These are phyloP conservation scores for Xylariaceae sp. DNA, from an alignment of 2,329 filamentous ascomycete species.

Conservation along the genomic window DNA sequence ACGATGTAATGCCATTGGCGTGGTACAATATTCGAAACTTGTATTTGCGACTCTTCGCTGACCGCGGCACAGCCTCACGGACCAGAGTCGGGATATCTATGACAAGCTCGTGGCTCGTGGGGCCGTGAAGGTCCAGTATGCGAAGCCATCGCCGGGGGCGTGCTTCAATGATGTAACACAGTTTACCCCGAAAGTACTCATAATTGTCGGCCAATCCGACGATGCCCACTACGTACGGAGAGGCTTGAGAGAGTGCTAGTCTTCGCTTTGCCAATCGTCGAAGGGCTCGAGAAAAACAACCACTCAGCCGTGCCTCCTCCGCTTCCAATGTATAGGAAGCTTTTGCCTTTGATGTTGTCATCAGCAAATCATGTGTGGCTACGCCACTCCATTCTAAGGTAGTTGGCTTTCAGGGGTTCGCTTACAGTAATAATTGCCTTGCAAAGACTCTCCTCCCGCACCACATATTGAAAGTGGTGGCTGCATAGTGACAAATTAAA, in stretches of 20 bases:
- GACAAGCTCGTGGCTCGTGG: conserved; percentile 54
- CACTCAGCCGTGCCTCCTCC: conserved; percentile 33
- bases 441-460: conserved; percentile 59
- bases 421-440: conserved; percentile 61
- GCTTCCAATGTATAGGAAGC: conserved; percentile 39
- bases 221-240: conserved; percentile 63
- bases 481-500: conserved; percentile 59
- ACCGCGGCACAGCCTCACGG: conserved; percentile 40
- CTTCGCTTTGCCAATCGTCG: conserved; percentile 64
- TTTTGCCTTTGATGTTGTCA: conserved; percentile 34
- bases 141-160: conserved; percentile 48
- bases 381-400: not conserved
- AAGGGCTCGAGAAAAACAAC: conserved; percentile 54
- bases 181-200: conserved; percentile 62
- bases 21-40: conserved; percentile 60
- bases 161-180: conserved; percentile 63
- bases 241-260: conserved; percentile 60
- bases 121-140: conserved; percentile 59
- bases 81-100: conserved; percentile 54
- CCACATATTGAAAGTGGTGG: conserved; percentile 51
- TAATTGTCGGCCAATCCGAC: conserved; percentile 64
- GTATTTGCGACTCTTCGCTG: conserved; percentile 41
- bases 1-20: conserved; percentile 58
- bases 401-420: conserved; percentile 1
- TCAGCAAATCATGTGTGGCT: conserved; percentile 32